These are phyloP conservation scores for Xanthoconium separans DNA, from an alignment of 1,284 basidiomycete species.

Conservation along the genomic window DNA sequence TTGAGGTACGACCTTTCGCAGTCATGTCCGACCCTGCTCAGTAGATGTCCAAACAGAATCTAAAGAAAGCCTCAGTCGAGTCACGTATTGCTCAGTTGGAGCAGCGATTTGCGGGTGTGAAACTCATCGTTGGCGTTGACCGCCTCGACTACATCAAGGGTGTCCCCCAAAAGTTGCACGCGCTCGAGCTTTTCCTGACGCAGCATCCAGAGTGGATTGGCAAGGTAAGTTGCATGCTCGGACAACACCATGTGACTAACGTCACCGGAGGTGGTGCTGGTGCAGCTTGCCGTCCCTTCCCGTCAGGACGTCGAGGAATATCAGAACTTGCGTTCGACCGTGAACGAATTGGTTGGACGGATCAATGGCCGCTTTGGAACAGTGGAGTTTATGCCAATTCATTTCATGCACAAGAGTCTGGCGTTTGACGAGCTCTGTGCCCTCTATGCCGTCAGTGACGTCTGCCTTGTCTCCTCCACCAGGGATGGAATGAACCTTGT, in stretches of 20 bases:
- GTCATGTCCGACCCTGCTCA: slow-evolving; percentile 2
- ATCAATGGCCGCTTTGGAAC: slow-evolving; percentile 99
- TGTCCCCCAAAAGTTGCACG: slow-evolving; percentile 97
- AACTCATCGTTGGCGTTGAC: slow-evolving; percentile 98
- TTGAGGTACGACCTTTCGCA: slow-evolving; percentile 53
- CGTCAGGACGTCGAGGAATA: slow-evolving; percentile 99
- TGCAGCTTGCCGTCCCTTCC: slow-evolving; percentile 96
- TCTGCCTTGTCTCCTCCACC: slow-evolving; percentile 93
- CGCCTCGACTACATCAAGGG: slow-evolving; percentile 99
- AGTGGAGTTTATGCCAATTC: slow-evolving; percentile 98
- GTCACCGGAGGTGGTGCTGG: slow-evolving; percentile 78
- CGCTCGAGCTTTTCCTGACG: slow-evolving; percentile 92
- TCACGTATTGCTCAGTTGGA: slow-evolving; percentile 81
- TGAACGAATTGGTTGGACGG: slow-evolving; percentile 96
- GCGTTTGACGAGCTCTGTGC: slow-evolving; percentile 95
- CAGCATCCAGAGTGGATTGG: slow-evolving; percentile 99
- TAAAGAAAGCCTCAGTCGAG: slow-evolving; percentile 77
- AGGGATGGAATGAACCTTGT: slow-evolving; percentile 99
- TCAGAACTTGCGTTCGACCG: slow-evolving; percentile 93
- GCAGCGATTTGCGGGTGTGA: slow-evolving; percentile 90
- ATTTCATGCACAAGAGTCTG: slow-evolving; percentile 97
- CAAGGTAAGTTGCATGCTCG: slow-evolving; percentile 52
- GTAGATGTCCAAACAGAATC: slow-evolving; percentile 47
- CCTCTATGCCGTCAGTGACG: slow-evolving; percentile 94
- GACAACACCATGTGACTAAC: slow-evolving; percentile 1